Base-by-base conservation (phyloP, 2,329 filamentous ascomycete genomes). In the Ceratocystis smalleyi region DNA sequence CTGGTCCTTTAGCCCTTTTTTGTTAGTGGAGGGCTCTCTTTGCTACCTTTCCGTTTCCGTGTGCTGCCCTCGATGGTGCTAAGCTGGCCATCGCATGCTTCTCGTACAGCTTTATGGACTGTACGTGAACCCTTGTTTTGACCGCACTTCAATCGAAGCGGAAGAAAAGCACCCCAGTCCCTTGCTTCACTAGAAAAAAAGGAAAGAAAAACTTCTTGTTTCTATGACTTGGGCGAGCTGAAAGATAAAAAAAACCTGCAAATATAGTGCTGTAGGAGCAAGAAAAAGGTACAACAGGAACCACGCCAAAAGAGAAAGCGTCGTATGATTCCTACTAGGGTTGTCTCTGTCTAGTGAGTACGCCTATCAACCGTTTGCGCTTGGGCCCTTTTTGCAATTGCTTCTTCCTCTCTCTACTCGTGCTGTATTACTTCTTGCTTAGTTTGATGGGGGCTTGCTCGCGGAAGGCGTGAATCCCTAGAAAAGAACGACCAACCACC, bases 261-360 rank as follows among this genome's bases (percentile, higher is more conserved):
- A 40, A 40, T 15, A 15, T 40, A 40, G 35, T 15, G 12, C 12
- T 40, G 10, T 3, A 40, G 10, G 35, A 40, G 10, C 8, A 51
- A 51, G 5, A 10, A 10, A 51, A 27, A 51, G 8, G 47, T 12
- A 51, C 8, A 51, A 10, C 10, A n/a, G 12, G 22, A 35, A 35
- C 1, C 17, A 51, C 47, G 47, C 47, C 47, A 57, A 35, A 57
- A 57, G 8, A 57, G 10, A 8, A 35, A 35, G n/a, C 10, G 54
- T 57, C 54, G 54, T 57, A 57, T 57, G 54, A 57, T 57, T 57
- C 2, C 54, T 30, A 22, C 54, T 57, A 32, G 54, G 54, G 30
- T 57, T 24, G 54, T 57, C n/a, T 30, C 54, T 35, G 15, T n/a
- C 47, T 57, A 57, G 54, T 35, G 27, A 30, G 8, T n/a, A 51